Evolutionary conservation across 176 grass and related monocot species (phyloP).

Genomic region (Aechmea fasciata): DNA sequence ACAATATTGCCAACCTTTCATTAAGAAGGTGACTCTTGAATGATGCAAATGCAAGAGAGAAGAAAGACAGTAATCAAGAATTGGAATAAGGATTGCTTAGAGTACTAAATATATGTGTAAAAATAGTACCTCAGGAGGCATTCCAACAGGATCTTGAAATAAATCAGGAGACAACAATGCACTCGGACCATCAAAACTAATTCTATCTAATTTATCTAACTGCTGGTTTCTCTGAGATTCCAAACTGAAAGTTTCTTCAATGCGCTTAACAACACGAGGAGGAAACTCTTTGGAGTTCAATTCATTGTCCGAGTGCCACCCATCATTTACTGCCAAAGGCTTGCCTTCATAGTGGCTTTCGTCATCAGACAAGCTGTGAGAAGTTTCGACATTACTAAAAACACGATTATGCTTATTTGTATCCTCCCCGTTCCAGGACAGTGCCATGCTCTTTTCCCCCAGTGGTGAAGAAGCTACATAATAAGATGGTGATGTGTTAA

Average conservation of each 20-base stretch:
- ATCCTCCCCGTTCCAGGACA: constrained; percentile 69
- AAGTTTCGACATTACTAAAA: constrained; percentile 37
- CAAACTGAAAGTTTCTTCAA: constrained; percentile 20
- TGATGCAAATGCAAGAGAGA: too few relatives aligned
- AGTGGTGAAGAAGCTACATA: constrained; percentile 21
- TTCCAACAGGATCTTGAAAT: constrained; percentile 56
- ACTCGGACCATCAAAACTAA: constrained; percentile 44
- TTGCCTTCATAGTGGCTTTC: constrained; percentile 63
- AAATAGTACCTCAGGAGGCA: constrained; percentile 71
- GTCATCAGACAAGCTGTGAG: constrained; percentile 74
- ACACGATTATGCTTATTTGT: constrained; percentile 35
- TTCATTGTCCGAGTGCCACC: constrained; percentile 88
- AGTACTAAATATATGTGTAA: constrained; percentile 11
- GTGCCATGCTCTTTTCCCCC: constrained; percentile 41
- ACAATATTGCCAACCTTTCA: too few relatives aligned
- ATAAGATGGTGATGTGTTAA: constrained; percentile 42
- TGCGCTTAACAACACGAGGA: constrained; percentile 43
- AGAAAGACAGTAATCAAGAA: not conserved
- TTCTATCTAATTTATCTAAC: constrained; percentile 28
- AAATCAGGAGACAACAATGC: constrained; percentile 28
- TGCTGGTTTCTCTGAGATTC: constrained; percentile 36
- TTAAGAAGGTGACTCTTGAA: too few relatives aligned
- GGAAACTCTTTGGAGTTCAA: constrained; percentile 47
- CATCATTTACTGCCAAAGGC: constrained; percentile 36
- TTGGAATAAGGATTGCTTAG: constrained; percentile 3